Base-by-base conservation (phyloP, 2,329 filamentous ascomycete genomes). In the Elsinoe perseae region DNA sequence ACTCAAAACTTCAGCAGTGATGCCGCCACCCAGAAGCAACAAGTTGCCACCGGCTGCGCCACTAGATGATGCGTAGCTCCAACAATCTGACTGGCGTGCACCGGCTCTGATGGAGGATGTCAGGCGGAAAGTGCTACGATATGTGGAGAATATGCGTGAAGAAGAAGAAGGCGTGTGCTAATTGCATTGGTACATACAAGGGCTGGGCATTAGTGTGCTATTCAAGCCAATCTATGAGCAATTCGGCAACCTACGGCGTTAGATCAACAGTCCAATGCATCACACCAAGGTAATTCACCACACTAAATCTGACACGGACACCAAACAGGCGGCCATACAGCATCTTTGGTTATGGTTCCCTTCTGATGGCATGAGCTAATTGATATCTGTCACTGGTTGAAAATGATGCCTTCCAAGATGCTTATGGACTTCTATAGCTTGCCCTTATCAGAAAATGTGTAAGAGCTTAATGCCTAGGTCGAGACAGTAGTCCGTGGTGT, bases 51-150 rank as follows among this genome's bases (percentile, higher is more conserved):
- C 58, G 48, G 63, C 64, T 10, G 63, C 58, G 50, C 63, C 62
- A 44, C 60, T 58, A 53, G 64, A 64, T 32, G 86, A 86, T 43
- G 90, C 85, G 75, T 95, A 95, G 73, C 84, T 84, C 63, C 89
- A 87, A 64, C 85, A 86, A 66, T 82, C 82, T 66, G 85, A 79
- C 68, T 84, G 82, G 71, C 86, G 86, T 8, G 10, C 16, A 14
- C 20, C 16, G 16, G 44, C 10, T 7, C 25, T 23, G 3, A 25
- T 3, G 7, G 40, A 7, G 78, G 90, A 84, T 63, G 82, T 79
- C 65, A 86, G 81, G 64, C 85, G 81, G 56, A 80, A 78, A 44
- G 79, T 54, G n/a, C 32, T 6, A 36, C n/a, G 10, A 36, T 36
- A 14, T 36, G 32, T 14, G 12, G n/a, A 23, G 52, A 46, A 50